phyloP scores from a whole-genome alignment of 1,139 yeast genomes.

The Yueomyces sp. region DNA sequence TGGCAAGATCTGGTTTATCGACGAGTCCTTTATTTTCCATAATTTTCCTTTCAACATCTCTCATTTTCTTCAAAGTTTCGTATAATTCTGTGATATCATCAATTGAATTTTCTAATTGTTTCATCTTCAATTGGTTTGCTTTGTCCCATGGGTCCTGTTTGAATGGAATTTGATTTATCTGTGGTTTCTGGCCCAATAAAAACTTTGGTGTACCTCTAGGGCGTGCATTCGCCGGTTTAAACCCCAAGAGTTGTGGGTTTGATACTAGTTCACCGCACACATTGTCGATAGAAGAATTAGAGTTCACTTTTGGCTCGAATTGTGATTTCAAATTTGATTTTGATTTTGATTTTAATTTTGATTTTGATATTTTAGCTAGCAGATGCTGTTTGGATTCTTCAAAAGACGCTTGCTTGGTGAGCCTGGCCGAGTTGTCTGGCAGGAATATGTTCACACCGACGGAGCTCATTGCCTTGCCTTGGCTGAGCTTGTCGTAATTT shows the following conservation, averaged over 20 bases:
- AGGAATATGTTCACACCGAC: too few relatives aligned
- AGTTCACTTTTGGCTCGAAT: not conserved
- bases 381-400: too few relatives aligned
- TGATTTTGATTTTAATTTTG: not conserved
- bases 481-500: too few relatives aligned
- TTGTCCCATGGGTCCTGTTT: slow-evolving; percentile 40
- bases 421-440: too few relatives aligned
- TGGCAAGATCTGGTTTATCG: slow-evolving; percentile 75
- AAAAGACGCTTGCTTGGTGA: too few relatives aligned
- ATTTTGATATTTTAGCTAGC: too few relatives aligned
- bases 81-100: slow-evolving; percentile 35
- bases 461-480: too few relatives aligned
- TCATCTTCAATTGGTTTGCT: slow-evolving; percentile 39
- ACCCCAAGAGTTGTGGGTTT: slow-evolving; percentile 14
- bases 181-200: slow-evolving; percentile 26
- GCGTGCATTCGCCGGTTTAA: slow-evolving; percentile 7
- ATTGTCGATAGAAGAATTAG: not conserved
- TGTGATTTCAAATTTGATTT: not conserved
- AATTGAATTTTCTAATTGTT: slow-evolving; percentile 30
- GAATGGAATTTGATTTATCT: slow-evolving; percentile 18
- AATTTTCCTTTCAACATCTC: slow-evolving; percentile 62
- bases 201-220: slow-evolving; percentile 25
- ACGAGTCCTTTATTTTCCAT: slow-evolving; percentile 81
- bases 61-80: slow-evolving; percentile 54
- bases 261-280: slow-evolving; percentile 9